Evolutionary conservation across 148 eudicot genomes (phyloP).

Genomic region (Dysphania ambrosioides): DNA sequence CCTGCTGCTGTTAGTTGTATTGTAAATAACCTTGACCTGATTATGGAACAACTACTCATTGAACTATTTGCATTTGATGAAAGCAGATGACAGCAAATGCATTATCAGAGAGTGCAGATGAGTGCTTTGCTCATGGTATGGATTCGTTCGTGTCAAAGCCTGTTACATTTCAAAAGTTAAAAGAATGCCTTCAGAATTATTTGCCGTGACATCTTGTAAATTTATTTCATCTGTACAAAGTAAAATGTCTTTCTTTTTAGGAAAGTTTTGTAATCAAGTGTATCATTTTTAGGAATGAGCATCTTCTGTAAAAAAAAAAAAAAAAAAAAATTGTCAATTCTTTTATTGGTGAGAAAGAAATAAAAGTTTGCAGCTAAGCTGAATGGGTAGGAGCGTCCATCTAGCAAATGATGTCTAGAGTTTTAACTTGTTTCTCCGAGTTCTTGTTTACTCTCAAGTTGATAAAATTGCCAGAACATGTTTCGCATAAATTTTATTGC

Average conservation of each 20-base stretch:
- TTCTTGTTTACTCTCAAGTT: background rate
- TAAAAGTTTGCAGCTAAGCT: conserved; percentile 30
- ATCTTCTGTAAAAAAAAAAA: conserved; percentile 25
- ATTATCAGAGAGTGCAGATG: conserved; percentile 83
- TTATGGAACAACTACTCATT: background rate
- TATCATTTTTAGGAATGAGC: conserved; percentile 27
- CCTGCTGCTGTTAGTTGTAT: background rate
- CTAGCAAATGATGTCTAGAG: background rate
- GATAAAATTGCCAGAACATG: no score
- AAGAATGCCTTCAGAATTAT: conserved; percentile 70
- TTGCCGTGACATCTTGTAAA: conserved; percentile 40
- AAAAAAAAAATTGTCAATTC: conserved; percentile 20
- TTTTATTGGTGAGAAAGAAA: conserved; percentile 20
- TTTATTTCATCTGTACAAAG: conserved; percentile 58
- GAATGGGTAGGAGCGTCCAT: conserved; percentile 1
- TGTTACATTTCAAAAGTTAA: conserved; percentile 69
- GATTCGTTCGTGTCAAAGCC: conserved; percentile 92
- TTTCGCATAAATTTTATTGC: no score
- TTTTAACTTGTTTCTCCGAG: no score
- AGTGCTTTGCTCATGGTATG: conserved; percentile 90
- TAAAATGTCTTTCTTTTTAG: conserved; percentile 35
- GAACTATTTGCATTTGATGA: background rate
- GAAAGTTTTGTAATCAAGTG: conserved; percentile 64
- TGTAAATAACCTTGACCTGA: background rate
- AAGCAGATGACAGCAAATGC: conserved; percentile 97